phyloP scores from a whole-genome alignment of 441 rosid species.

The Erysimum pusillum region DNA sequence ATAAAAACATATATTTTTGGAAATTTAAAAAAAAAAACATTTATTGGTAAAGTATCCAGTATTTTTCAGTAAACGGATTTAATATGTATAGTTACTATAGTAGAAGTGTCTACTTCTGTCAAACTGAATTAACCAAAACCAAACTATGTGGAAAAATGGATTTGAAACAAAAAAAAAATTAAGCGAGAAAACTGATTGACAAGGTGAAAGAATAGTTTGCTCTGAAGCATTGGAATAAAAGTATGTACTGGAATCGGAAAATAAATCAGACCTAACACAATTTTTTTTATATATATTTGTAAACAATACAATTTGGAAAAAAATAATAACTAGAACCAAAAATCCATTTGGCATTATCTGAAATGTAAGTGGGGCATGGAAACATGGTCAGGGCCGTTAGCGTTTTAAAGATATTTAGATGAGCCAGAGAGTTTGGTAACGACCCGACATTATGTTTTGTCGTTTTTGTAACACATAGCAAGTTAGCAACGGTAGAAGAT shows the following conservation, averaged over 20 bases:
- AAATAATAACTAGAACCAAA: conserved; percentile 19
- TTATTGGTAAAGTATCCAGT: too few relatives aligned
- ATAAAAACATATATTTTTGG: too few relatives aligned
- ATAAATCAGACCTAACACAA: neutral
- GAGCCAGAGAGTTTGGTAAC: conserved; percentile 48
- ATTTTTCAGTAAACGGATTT: too few relatives aligned
- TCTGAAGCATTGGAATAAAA: too few relatives aligned
- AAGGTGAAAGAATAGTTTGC: neutral
- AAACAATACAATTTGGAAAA: neutral
- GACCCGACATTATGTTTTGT: conserved; percentile 47
- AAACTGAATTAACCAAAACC: too few relatives aligned
- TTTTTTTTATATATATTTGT: neutral
- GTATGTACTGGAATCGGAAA: neutral
- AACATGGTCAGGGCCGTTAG: conserved; percentile 36
- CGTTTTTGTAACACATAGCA: conserved; percentile 24
- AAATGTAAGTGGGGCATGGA: conserved; percentile 35
- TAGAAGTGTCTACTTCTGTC: too few relatives aligned
- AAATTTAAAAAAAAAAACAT: too few relatives aligned
- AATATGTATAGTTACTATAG: too few relatives aligned
- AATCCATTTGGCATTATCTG: conserved; percentile 33
- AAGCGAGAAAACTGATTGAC: too few relatives aligned
- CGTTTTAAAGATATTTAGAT: conserved; percentile 20
- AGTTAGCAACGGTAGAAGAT: conserved; percentile 21
- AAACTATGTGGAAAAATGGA: too few relatives aligned
- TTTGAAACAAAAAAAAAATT: too few relatives aligned